These are phyloP conservation scores for Phytophthora cryptogea DNA, from an alignment of 352 stramenopile species.

Conservation along the genomic window DNA sequence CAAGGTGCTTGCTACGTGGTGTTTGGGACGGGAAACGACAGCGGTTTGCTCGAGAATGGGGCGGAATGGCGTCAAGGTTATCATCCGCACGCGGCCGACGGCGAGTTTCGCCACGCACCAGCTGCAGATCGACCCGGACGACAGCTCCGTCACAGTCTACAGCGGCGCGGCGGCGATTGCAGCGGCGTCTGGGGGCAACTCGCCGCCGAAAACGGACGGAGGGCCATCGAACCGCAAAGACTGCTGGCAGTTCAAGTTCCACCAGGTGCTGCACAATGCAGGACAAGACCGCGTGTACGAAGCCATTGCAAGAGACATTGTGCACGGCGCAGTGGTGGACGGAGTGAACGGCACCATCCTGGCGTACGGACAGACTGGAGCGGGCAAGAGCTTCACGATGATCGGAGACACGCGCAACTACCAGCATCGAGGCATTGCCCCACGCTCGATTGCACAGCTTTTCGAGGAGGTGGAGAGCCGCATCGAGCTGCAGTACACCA, in stretches of 20 bases:
- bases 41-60: constrained; percentile 26
- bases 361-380: constrained; percentile 89
- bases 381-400: constrained; percentile 93
- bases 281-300: constrained; percentile 92
- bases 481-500: constrained; percentile 87
- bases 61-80: constrained; percentile 80
- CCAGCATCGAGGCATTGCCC: constrained; percentile 89
- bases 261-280: constrained; percentile 93
- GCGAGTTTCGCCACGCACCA: constrained; percentile 75
- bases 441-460: constrained; percentile 85
- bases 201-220: constrained; percentile 33
- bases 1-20: too few species aligned
- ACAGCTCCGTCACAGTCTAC: constrained; percentile 74
- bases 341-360: constrained; percentile 91
- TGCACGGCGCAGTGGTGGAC: constrained; percentile 86
- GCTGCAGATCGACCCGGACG: constrained; percentile 80
- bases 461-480: constrained; percentile 90
- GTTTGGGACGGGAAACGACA: background rate
- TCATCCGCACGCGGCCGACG: constrained; percentile 82
- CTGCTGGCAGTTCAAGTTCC: constrained; percentile 91
- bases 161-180: constrained; percentile 22
- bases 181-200: constrained; percentile 16
- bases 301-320: constrained; percentile 86
- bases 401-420: constrained; percentile 92
- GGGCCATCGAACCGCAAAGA: constrained; percentile 78